Evolutionary conservation across 805 yeast species (phyloP).

Genomic region (Candida tibetensis): DNA sequence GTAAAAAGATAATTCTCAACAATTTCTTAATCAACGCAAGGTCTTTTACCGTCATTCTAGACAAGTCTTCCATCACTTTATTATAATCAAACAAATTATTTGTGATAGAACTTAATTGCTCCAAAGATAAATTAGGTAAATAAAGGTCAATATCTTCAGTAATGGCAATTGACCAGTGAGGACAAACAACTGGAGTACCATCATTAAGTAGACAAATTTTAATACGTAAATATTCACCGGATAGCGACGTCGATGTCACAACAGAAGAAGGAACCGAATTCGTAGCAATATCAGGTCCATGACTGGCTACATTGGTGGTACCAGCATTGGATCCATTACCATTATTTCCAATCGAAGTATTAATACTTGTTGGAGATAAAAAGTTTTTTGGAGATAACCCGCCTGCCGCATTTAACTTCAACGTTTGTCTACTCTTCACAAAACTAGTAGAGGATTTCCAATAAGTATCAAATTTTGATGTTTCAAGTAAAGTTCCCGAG

Average conservation of each 20-base stretch:
- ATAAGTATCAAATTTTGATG: slow-evolving; percentile 90
- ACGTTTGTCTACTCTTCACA: slow-evolving; percentile 26
- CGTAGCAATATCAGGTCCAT: slow-evolving; percentile 15
- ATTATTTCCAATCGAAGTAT: slow-evolving; percentile 11
- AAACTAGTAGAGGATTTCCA: slow-evolving; percentile 86
- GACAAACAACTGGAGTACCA: slow-evolving; percentile 82
- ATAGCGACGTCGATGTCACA: slow-evolving; percentile 87
- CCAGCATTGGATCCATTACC: slow-evolving; percentile 7
- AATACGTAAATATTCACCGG: slow-evolving; percentile 73
- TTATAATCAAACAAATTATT: slow-evolving; percentile 39
- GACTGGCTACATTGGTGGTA: not conserved
- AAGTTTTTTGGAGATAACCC: slow-evolving; percentile 42
- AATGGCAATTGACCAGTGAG: slow-evolving; percentile 55
- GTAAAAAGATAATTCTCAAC: slow-evolving; percentile 49
- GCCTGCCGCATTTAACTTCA: slow-evolving; percentile 35
- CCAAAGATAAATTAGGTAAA: slow-evolving; percentile 55
- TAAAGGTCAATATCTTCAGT: slow-evolving; percentile 54
- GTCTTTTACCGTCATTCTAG: slow-evolving; percentile 36
- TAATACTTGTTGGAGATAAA: slow-evolving; percentile 33
- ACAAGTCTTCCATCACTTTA: slow-evolving; percentile 37
- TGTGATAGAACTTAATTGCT: slow-evolving; percentile 42
- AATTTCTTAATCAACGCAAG: slow-evolving; percentile 41
- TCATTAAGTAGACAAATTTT: slow-evolving; percentile 73
- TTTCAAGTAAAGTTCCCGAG: slow-evolving; percentile 76
- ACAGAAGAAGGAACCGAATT: slow-evolving; percentile 48